Evolutionary conservation across 1,284 basidiomycete genomes (phyloP), one percentile per base, ranked within the genome.

Genomic region (Leccinum subfulvum): DNA sequence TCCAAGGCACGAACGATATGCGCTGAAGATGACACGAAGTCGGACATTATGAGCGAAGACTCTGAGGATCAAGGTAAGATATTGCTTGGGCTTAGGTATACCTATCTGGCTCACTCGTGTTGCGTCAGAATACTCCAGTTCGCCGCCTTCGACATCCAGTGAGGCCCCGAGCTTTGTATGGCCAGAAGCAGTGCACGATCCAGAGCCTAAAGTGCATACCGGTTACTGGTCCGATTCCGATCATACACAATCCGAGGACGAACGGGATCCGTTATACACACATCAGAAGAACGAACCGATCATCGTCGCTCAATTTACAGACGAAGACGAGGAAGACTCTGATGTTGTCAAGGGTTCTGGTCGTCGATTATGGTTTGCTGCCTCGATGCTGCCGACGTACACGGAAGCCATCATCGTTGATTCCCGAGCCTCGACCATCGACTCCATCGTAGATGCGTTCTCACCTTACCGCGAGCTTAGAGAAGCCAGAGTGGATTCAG

Each of bases 401-500:
- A 79, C 76, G 2, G 80, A 80, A 58, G 74, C 76, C 37, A 72
- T 79, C 26, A 71, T 69, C 8, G 62, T 77, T 1, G 69, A 71
- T 9, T 68, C 70, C 7, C 66, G 64, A 67, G 7, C 72, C 69
- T 77, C 78, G 11, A 58, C 75, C 59, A 60, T 75, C 44, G 82
- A 85, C 66, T 68, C 74, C 3, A 51, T 80, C 2, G 67, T 89
- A 2, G 79, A 83, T 18, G 71, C 76, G 1, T 82, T 88, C 64
- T 83, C 86, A 0, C 77, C 82, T 55, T 88, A 88, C 62, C 73
- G 75, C 2, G 85, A 62, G 58, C 72, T 90, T 57, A 76, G 78
- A 51, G 75, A 79, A 37, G 86, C 86, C 0, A 65, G 62, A 2
- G 65, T 73, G 1, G 83, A 84, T 59, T 79, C 79, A 0, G 79